These are phyloP conservation scores for Claviceps lovelessii DNA, from an alignment of 2,329 filamentous ascomycete species.

Conservation along the genomic window DNA sequence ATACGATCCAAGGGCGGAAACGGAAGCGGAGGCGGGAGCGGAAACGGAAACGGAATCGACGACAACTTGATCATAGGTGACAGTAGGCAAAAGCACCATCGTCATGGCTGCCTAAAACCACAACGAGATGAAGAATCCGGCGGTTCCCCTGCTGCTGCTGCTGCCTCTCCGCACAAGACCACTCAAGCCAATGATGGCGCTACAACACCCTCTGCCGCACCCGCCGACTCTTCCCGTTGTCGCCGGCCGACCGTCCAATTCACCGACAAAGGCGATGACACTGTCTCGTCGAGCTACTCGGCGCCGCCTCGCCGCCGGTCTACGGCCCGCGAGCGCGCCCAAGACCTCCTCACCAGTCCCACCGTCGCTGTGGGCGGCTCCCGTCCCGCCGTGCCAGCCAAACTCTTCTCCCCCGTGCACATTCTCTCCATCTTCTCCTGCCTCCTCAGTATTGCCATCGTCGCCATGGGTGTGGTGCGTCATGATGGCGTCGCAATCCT, in stretches of 20 bases:
- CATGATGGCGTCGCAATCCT: constrained; percentile 21
- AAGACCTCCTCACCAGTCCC: constrained; percentile 29
- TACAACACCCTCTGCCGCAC: neutral
- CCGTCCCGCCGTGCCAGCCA: constrained; percentile 33
- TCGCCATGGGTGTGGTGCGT: constrained; percentile 27
- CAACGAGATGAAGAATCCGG: constrained; percentile 1
- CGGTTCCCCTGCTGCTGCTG: neutral
- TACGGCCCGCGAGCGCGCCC: constrained; percentile 26
- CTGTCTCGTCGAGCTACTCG: neutral
- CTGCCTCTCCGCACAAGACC: neutral
- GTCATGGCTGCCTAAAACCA: neutral
- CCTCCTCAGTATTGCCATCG: constrained; percentile 32
- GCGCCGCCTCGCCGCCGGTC: constrained; percentile 11
- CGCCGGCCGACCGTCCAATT: constrained; percentile 1
- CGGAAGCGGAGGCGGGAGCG: neutral
- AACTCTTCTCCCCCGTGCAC: constrained; percentile 36
- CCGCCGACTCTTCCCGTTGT: neutral
- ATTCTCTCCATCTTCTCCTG: constrained; percentile 37
- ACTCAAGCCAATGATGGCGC: neutral
- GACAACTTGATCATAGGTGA: neutral
- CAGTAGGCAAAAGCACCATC: neutral
- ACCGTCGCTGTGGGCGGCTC: constrained; percentile 23
- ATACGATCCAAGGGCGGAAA: neutral
- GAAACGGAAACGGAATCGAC: neutral
- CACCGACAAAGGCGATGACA: constrained; percentile 4